phyloP scores from a whole-genome alignment of 1,284 basidiomycete genomes.

The Irpex lacteus region DNA sequence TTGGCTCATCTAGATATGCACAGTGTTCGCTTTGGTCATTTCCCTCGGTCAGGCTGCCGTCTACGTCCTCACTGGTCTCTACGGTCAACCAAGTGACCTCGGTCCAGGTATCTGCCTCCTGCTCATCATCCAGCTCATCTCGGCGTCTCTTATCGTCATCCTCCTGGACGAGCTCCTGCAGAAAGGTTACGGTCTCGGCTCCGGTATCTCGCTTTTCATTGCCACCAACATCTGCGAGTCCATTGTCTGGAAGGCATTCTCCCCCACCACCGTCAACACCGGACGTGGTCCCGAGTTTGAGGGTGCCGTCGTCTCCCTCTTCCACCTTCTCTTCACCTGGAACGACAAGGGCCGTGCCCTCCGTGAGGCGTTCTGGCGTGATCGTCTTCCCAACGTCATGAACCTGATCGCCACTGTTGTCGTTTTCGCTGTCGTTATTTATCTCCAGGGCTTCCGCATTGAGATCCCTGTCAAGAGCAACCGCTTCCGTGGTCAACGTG shows the following conservation, averaged over 20 bases:
- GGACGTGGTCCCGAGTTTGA: slow-evolving; percentile 98
- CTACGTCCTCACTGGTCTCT: slow-evolving; percentile 96
- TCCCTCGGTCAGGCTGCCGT: slow-evolving; percentile 96
- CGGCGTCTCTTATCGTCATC: slow-evolving; percentile 94
- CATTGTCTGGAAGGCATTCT: slow-evolving; percentile 99
- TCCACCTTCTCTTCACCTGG: slow-evolving; percentile 98
- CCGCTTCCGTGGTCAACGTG: slow-evolving; percentile 93
- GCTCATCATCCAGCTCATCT: slow-evolving; percentile 93
- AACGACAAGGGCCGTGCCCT: slow-evolving; percentile 97
- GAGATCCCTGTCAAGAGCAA: slow-evolving; percentile 99
- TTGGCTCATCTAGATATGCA: background rate
- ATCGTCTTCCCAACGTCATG: slow-evolving; percentile 96
- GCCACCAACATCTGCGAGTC: slow-evolving; percentile 99
- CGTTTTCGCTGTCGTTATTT: slow-evolving; percentile 95
- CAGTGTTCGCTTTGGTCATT: slow-evolving; percentile 97
- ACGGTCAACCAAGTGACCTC: slow-evolving; percentile 91
- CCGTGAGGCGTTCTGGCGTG: slow-evolving; percentile 98
- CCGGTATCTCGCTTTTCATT: slow-evolving; percentile 98
- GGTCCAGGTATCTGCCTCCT: slow-evolving; percentile 96
- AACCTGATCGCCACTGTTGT: slow-evolving; percentile 91
- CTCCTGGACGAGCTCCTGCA: slow-evolving; percentile 98
- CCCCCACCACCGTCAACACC: slow-evolving; percentile 97
- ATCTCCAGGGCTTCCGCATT: slow-evolving; percentile 97
- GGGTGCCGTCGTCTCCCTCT: slow-evolving; percentile 92
- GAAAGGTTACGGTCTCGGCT: slow-evolving; percentile 98